Conservation (phyloP, 2,329 filamentous ascomycete species). For the Thermomyces lanuginosus region DNA sequence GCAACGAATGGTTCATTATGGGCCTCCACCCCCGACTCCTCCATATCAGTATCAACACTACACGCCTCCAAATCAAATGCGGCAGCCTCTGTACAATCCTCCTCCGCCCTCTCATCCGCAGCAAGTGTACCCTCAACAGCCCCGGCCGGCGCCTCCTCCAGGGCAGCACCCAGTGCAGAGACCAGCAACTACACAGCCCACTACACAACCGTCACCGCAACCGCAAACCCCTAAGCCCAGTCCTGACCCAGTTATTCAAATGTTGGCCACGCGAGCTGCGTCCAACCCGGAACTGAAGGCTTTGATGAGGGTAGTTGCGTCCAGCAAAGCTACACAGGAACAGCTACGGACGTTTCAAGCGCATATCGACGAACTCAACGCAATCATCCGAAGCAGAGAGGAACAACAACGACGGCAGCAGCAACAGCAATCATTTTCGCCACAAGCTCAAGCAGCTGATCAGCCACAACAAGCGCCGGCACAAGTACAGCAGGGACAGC, state of each 20-base stretch:
- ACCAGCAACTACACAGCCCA: conserved; percentile 12
- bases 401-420: conserved; percentile 23
- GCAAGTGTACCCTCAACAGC: conserved; percentile 10
- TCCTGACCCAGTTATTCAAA: conserved; percentile 36
- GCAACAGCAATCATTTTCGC: conserved; percentile 8
- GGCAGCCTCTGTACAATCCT: conserved; percentile 12
- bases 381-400: conserved; percentile 30
- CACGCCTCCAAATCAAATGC: conserved; percentile 15
- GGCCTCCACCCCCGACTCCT: conserved; percentile 17
- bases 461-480: conserved; percentile 9
- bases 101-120: conserved; percentile 12
- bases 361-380: conserved; percentile 36
- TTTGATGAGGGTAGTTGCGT: conserved; percentile 35
- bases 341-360: conserved; percentile 34
- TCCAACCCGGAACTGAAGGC: conserved; percentile 34
- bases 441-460: conserved; percentile 7
- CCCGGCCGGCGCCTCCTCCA: conserved; percentile 10
- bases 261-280: conserved; percentile 35
- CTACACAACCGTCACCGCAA: no score
- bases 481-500: conserved; percentile 7
- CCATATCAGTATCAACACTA: conserved; percentile 29
- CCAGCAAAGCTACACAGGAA: conserved; percentile 32
- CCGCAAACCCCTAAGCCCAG: conserved; percentile 28
- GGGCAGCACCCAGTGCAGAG: conserved; percentile 13
- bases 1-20: conserved; percentile 29